A percentile compares a stretch with the other conserved stretches of the same genome.
phyloP scores from a whole-genome alignment of 2,329 filamentous ascomycete species.

The Podosphaera aphanis region DNA sequence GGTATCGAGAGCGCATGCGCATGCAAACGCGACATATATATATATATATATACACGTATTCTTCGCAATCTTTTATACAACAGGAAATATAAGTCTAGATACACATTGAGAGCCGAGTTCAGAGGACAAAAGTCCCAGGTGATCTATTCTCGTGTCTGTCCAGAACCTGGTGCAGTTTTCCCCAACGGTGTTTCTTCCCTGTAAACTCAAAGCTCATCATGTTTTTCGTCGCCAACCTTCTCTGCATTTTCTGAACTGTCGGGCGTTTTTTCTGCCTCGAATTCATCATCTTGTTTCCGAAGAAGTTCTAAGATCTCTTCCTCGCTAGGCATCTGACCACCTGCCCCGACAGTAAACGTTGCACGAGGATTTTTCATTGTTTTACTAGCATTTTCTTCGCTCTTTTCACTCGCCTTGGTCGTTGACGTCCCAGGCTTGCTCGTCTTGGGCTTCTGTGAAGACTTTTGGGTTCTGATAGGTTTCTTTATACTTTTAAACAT shows the following conservation, averaged over 20 bases:
- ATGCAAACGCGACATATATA: too few species aligned
- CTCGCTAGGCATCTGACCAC: conserved; percentile 22
- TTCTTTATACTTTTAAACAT: conserved; percentile 43
- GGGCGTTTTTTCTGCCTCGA: conserved; percentile 6
- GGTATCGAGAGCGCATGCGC: too few species aligned
- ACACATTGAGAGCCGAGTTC: not conserved
- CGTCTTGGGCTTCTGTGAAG: conserved; percentile 19
- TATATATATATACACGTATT: too few species aligned
- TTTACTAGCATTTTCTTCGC: conserved; percentile 10
- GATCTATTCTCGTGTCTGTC: too few species aligned
- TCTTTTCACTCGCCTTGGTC: conserved; percentile 15
- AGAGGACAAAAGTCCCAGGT: not conserved
- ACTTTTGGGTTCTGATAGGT: conserved; percentile 19
- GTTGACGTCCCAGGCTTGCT: conserved; percentile 17
- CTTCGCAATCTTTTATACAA: not conserved
- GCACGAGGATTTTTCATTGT: conserved; percentile 4
- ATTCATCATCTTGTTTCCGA: conserved; percentile 13
- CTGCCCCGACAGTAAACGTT: conserved; percentile 18
- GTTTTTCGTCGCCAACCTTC: conserved; percentile 3
- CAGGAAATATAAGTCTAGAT: not conserved
- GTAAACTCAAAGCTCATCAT: conserved; percentile 10
- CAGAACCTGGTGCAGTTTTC: too few species aligned
- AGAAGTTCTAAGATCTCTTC: conserved; percentile 32
- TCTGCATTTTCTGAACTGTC: conserved; percentile 1
- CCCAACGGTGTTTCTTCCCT: too few species aligned